phyloP scores from a whole-genome alignment of 2,329 filamentous ascomycete genomes.

The Akanthomyces dipterigenus region DNA sequence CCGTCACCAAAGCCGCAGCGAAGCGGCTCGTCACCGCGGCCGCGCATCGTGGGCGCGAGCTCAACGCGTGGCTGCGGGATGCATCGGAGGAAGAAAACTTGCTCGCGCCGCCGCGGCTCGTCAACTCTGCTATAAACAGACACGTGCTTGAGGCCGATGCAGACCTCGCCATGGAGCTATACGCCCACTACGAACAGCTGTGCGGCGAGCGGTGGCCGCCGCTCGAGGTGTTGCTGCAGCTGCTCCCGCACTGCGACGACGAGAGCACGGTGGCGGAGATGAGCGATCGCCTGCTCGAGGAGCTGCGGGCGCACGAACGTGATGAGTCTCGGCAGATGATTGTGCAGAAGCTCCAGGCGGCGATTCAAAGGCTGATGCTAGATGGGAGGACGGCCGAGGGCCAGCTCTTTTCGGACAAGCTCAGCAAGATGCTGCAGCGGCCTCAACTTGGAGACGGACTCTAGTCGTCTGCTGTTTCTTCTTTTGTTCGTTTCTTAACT shows the following conservation, averaged over 20 bases:
- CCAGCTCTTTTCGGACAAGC: neutral
- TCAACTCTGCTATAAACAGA: neutral
- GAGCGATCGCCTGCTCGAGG: neutral
- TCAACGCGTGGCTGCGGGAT: neutral
- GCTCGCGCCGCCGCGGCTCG: neutral
- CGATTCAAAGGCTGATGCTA: neutral
- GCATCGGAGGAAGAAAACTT: neutral
- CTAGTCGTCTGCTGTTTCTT: neutral
- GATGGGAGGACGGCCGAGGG: neutral
- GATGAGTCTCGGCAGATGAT: neutral
- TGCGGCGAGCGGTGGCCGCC: neutral
- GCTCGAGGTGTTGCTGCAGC: slow-evolving; percentile 1
- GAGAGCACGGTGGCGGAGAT: neutral
- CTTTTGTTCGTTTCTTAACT: no score
- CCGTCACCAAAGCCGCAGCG: neutral
- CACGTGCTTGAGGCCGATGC: neutral
- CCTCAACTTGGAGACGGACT: neutral
- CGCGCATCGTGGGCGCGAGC: neutral
- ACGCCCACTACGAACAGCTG: neutral
- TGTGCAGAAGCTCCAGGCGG: neutral
- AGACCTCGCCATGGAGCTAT: neutral
- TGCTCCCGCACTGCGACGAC: neutral
- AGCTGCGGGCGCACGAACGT: neutral
- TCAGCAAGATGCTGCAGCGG: neutral
- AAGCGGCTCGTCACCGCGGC: slow-evolving; percentile 17